These are phyloP conservation scores for Camelina laxa DNA, from an alignment of 345 rosid species.

Conservation along the genomic window DNA sequence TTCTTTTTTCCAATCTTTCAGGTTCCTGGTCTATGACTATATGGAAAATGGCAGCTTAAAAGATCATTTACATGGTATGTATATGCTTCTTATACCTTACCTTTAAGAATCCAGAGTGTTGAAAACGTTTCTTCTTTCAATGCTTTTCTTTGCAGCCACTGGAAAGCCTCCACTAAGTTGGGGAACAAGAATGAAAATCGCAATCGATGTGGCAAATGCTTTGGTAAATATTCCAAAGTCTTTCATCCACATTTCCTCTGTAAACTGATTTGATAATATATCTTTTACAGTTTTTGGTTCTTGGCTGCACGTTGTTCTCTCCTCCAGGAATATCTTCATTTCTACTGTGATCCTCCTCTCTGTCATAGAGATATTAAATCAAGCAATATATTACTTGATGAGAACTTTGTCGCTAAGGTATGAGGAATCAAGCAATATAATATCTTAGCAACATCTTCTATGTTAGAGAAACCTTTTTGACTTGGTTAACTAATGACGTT, in stretches of 20 bases:
- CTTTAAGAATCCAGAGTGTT: neutral
- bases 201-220: slow-evolving; percentile 97
- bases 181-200: slow-evolving; percentile 97
- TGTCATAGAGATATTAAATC: slow-evolving; percentile 97
- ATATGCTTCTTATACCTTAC: slow-evolving; percentile 49
- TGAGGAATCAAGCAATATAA: slow-evolving; percentile 86
- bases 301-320: slow-evolving; percentile 43
- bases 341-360: slow-evolving; percentile 91
- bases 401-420: slow-evolving; percentile 87
- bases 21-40: slow-evolving; percentile 85
- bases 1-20: slow-evolving; percentile 44
- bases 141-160: slow-evolving; percentile 59
- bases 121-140: slow-evolving; percentile 35
- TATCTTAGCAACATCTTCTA: slow-evolving; percentile 42
- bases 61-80: slow-evolving; percentile 84
- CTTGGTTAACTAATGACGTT: slow-evolving; percentile 19
- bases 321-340: slow-evolving; percentile 93
- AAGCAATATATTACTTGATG: slow-evolving; percentile 91
- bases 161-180: slow-evolving; percentile 74
- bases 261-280: slow-evolving; percentile 24
- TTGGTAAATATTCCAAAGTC: slow-evolving; percentile 59
- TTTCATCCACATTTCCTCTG: slow-evolving; percentile 18
- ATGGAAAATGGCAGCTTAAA: slow-evolving; percentile 91
- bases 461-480: neutral
- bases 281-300: slow-evolving; percentile 41